Conservation (phyloP, 768 basidiomycete genomes). For the Pulveroboletus sp. region DNA sequence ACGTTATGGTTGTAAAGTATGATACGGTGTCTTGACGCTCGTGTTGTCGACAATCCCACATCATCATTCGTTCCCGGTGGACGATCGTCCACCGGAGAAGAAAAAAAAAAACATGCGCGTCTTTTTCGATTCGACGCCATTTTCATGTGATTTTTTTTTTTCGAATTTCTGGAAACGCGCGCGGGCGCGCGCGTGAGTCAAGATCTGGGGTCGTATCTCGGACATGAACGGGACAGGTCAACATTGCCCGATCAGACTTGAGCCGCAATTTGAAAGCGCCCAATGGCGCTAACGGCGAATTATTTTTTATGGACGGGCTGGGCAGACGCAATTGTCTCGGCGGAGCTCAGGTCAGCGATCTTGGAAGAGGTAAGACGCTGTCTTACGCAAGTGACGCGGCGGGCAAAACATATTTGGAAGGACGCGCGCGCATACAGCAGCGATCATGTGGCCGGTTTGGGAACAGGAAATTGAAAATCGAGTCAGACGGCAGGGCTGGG, state of each 20-base stretch:
- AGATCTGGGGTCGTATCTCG: constrained; percentile 6
- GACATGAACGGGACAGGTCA: constrained; percentile 1
- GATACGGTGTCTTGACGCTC: constrained; percentile 18
- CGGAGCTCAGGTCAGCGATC: constrained; percentile 8
- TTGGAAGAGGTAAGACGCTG: neutral
- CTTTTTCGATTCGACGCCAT: neutral
- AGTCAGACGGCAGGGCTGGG: constrained; percentile 9
- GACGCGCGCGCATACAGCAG: constrained; percentile 23
- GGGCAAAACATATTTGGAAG: no score
- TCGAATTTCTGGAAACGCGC: no score
- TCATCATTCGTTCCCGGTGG: no score
- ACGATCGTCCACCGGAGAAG: no score
- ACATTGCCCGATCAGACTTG: constrained; percentile 12
- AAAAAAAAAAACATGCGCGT: neutral
- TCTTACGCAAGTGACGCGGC: no score
- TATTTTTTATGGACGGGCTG: neutral
- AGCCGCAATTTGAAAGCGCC: no score
- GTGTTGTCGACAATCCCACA: no score
- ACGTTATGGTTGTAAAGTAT: constrained; percentile 37
- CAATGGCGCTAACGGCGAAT: no score
- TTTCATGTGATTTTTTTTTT: constrained; percentile 21
- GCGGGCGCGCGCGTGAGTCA: no score
- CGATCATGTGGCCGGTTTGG: constrained; percentile 19
- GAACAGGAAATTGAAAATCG: constrained; percentile 5
- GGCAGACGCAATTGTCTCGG: constrained; percentile 18